Percentiles rank a stretch among this genome's conserved stretches.
Evolutionary conservation across 2,329 filamentous ascomycete genomes (phyloP).

Genomic region (Daldinia sp.): DNA sequence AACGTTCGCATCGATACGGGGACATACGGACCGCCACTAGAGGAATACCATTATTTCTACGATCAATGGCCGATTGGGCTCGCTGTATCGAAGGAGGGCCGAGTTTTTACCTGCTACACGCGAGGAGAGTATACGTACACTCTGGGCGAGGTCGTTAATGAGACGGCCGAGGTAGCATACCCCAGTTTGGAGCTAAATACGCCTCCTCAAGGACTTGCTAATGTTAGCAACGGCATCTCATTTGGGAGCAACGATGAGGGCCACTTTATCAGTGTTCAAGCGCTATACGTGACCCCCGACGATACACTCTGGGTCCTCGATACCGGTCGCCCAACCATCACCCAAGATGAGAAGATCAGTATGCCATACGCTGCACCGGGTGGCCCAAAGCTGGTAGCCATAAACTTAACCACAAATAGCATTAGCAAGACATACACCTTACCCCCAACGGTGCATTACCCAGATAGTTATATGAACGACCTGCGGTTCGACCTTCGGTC

Average conservation of each 20-base stretch:
- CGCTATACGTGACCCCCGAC: constrained; percentile 54
- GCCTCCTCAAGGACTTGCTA: constrained; percentile 39
- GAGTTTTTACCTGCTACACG: constrained; percentile 56
- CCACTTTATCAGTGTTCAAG: constrained; percentile 54
- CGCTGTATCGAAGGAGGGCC: constrained; percentile 52
- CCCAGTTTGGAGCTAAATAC: constrained; percentile 52
- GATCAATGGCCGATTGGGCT: constrained; percentile 57
- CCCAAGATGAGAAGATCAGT: constrained; percentile 47
- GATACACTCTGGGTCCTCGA: constrained; percentile 57
- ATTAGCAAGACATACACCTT: constrained; percentile 53
- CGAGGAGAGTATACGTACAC: constrained; percentile 56
- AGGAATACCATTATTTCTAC: constrained; percentile 59
- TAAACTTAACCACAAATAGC: constrained; percentile 51
- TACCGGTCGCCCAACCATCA: constrained; percentile 54
- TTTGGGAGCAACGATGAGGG: constrained; percentile 55
- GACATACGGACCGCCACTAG: constrained; percentile 56
- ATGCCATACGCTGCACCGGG: constrained; percentile 56
- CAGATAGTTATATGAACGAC: constrained; percentile 57
- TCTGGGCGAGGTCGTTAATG: constrained; percentile 56
- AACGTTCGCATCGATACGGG: constrained; percentile 54
- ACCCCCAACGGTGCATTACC: constrained; percentile 52
- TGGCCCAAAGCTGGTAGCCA: constrained; percentile 55
- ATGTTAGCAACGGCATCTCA: constrained; percentile 22
- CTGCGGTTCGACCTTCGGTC: constrained; percentile 56
- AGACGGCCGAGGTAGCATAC: constrained; percentile 57